These are phyloP conservation scores for Glonium stellatum DNA, from an alignment of 495 filamentous ascomycete genomes.

Conservation along the genomic window DNA sequence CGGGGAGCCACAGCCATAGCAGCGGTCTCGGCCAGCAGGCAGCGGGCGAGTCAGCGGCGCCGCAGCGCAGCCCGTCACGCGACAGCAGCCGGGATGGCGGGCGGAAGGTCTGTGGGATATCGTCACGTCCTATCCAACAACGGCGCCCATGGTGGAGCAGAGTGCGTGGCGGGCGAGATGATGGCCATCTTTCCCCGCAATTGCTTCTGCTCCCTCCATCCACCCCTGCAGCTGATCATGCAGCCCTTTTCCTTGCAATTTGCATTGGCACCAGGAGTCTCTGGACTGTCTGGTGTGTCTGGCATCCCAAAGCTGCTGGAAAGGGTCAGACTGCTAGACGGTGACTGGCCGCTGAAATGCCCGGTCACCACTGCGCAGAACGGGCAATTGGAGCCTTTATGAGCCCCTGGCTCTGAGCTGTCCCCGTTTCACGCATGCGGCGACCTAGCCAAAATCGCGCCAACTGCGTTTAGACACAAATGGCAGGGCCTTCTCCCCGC, in stretches of 20 bases:
- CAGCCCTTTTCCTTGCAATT: constrained; percentile 27
- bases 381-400: constrained; percentile 15
- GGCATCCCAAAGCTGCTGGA: constrained; percentile 1
- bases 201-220: constrained; percentile 26
- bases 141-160: neutral
- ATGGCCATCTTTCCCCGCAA: constrained; percentile 26
- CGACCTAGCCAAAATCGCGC: constrained; percentile 15
- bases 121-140: neutral
- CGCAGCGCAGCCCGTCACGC: neutral
- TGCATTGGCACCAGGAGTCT: constrained; percentile 11
- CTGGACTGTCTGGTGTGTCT: too few species aligned
- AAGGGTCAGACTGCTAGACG: constrained; percentile 14
- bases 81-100: constrained; percentile 1
- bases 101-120: neutral
- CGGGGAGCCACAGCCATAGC: neutral
- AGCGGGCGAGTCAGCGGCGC: neutral
- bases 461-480: constrained; percentile 32
- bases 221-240: constrained; percentile 32
- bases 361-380: neutral
- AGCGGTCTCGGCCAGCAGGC: neutral
- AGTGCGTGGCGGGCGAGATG: neutral
- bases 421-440: constrained; percentile 15
- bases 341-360: too few species aligned
- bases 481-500: constrained; percentile 23
- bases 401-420: constrained; percentile 23